A percentile compares a stretch with the other conserved stretches of the same genome.
Evolutionary conservation across 2,329 filamentous ascomycete species (phyloP).

Genomic region (Diplodia seriata): DNA sequence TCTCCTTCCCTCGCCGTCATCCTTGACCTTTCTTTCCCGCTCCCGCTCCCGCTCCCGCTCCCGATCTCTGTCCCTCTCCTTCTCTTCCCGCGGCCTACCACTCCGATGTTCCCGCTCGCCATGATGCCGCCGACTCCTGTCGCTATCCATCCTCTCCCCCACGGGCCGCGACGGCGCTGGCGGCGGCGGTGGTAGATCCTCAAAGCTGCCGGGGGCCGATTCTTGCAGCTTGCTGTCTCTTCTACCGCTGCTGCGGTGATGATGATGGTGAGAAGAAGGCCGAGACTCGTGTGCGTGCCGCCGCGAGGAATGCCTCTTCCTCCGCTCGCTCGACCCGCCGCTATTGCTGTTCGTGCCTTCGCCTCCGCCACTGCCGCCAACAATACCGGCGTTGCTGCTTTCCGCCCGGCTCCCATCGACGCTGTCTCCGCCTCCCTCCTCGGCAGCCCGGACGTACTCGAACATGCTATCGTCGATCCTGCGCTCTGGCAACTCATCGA

Average conservation of each 20-base stretch:
- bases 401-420: neutral
- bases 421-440: neutral
- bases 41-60: neutral
- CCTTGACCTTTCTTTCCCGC: neutral
- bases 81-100: neutral
- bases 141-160: neutral
- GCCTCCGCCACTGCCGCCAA: neutral
- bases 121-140: neutral
- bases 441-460: neutral
- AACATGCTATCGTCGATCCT: neutral
- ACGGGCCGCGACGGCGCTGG: neutral
- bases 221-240: constrained; percentile 9
- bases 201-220: neutral
- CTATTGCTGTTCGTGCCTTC: constrained; percentile 3
- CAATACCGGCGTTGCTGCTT: neutral
- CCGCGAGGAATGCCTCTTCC: neutral
- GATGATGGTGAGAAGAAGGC: neutral
- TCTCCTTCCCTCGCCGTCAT: neutral
- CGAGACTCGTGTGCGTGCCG: neutral
- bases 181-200: neutral
- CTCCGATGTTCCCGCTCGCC: constrained; percentile 4
- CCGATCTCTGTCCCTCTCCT: neutral
- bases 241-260: neutral
- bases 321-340: constrained; percentile 8
- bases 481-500: constrained; percentile 18